Conservation (phyloP, 495 filamentous ascomycete genomes). For the Filosporella fistucella region DNA sequence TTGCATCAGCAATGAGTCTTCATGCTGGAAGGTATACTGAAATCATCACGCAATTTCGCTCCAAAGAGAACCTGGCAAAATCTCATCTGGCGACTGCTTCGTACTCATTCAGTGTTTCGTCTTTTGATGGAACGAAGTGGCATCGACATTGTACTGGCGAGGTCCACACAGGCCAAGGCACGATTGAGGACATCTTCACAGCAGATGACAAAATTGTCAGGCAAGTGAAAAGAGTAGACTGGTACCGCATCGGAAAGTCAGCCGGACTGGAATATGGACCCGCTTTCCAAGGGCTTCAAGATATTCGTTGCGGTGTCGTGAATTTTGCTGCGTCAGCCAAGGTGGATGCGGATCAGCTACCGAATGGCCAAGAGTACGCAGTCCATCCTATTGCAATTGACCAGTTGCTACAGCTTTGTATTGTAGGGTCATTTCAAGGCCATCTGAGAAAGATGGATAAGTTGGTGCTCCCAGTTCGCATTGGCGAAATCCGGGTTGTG, state of each 20-base stretch:
- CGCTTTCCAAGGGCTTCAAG: background rate
- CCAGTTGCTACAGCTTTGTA: slow-evolving; percentile 1
- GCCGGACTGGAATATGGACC: slow-evolving; percentile 17
- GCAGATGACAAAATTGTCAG: slow-evolving; percentile 1
- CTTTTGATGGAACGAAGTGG: background rate
- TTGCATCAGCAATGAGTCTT: background rate
- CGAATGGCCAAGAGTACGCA: slow-evolving; percentile 18
- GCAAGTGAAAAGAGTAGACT: too few relatives aligned
- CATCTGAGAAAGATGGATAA: background rate
- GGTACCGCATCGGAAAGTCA: background rate
- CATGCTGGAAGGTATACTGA: too few relatives aligned
- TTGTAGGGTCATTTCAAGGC: background rate
- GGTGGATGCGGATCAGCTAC: too few relatives aligned
- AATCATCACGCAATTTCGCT: too few relatives aligned
- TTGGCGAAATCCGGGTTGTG: background rate
- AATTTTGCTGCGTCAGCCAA: background rate
- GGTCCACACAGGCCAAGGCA: too few relatives aligned
- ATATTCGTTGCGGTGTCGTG: slow-evolving; percentile 8
- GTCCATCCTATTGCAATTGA: slow-evolving; percentile 4
- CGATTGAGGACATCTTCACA: too few relatives aligned
- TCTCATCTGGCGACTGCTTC: background rate
- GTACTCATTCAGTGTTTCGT: background rate
- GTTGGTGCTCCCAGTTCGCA: background rate
- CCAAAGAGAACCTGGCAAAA: slow-evolving; percentile 29
- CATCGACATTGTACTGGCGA: background rate